phyloP scores from a whole-genome alignment of 345 rosid genomes.

The Moricandia moricandioides region DNA sequence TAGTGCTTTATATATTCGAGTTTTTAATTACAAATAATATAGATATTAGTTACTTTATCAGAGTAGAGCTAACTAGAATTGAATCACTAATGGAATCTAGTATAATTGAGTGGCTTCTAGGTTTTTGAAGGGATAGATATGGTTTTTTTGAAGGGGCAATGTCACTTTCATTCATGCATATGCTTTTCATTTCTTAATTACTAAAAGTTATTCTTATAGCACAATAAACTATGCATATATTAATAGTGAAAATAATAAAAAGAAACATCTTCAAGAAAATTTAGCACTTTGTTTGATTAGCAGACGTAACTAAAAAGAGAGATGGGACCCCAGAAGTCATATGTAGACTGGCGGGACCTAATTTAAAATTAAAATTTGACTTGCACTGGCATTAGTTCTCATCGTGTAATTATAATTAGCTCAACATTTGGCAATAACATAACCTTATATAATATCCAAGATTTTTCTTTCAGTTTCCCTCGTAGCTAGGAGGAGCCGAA shows the following conservation, averaged over 20 bases:
- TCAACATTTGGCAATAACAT: not conserved
- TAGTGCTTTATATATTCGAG: not conserved
- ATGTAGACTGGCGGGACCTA: constrained; percentile 1
- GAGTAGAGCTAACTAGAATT: not conserved
- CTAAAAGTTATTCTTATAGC: constrained; percentile 28
- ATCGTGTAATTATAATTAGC: not conserved
- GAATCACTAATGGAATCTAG: constrained; percentile 17
- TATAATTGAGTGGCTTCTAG: constrained; percentile 36
- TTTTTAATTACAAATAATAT: not conserved
- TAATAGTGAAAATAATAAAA: not conserved
- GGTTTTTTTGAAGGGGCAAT: constrained; percentile 34
- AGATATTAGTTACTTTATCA: not conserved
- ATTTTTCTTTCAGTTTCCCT: not conserved
- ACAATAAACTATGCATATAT: constrained; percentile 5
- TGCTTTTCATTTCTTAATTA: constrained; percentile 21
- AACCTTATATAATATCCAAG: not conserved
- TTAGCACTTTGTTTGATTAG: constrained; percentile 22
- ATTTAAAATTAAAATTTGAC: not conserved
- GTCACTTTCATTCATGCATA: constrained; percentile 36
- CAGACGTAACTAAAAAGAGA: constrained; percentile 18
- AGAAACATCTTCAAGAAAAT: not conserved
- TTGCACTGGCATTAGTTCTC: not conserved
- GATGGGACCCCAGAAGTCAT: not conserved
- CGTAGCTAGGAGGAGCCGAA: not conserved
- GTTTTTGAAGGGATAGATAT: constrained; percentile 37